phyloP scores from a whole-genome alignment of 805 yeast genomes.

The Priceomyces carsonii region DNA sequence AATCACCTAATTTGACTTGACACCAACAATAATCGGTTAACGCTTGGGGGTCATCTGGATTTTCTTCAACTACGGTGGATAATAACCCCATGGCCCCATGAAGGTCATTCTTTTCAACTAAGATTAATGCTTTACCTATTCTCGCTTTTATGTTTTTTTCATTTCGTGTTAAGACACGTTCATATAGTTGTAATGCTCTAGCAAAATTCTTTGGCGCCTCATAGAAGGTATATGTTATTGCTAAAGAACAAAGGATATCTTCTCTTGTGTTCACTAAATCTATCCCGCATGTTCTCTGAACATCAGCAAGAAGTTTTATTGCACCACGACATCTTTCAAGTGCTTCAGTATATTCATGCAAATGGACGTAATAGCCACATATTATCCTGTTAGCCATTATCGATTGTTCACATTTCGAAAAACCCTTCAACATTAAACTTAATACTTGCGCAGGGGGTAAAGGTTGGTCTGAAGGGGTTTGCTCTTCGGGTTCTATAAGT shows the following conservation, averaged over 20 bases:
- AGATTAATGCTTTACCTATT: slow-evolving; percentile 80
- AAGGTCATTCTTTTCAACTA: slow-evolving; percentile 63
- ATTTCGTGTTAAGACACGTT: slow-evolving; percentile 49
- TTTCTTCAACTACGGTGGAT: slow-evolving; percentile 45
- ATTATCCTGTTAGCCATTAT: slow-evolving; percentile 67
- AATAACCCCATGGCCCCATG: slow-evolving; percentile 56
- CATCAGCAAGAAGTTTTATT: slow-evolving; percentile 51
- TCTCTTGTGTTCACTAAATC: slow-evolving; percentile 52
- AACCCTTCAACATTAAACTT: slow-evolving; percentile 52
- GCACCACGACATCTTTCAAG: slow-evolving; percentile 62
- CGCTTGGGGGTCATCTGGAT: slow-evolving; percentile 59
- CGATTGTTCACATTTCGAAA: slow-evolving; percentile 38
- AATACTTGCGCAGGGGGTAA: slow-evolving; percentile 53
- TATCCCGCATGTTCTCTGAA: slow-evolving; percentile 48
- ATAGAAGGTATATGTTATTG: slow-evolving; percentile 74
- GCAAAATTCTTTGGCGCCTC: slow-evolving; percentile 89
- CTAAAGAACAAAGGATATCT: slow-evolving; percentile 65
- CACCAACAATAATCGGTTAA: slow-evolving; percentile 80
- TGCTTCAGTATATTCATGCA: slow-evolving; percentile 64
- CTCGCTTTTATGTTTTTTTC: slow-evolving; percentile 58
- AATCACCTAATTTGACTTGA: slow-evolving; percentile 52
- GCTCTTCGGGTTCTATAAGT: slow-evolving; percentile 11
- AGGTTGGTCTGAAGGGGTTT: slow-evolving; percentile 10
- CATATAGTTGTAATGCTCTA: slow-evolving; percentile 72
- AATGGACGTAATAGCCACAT: slow-evolving; percentile 57